Conservation (phyloP, 805 yeast species). For the Pichia scutulata region DNA sequence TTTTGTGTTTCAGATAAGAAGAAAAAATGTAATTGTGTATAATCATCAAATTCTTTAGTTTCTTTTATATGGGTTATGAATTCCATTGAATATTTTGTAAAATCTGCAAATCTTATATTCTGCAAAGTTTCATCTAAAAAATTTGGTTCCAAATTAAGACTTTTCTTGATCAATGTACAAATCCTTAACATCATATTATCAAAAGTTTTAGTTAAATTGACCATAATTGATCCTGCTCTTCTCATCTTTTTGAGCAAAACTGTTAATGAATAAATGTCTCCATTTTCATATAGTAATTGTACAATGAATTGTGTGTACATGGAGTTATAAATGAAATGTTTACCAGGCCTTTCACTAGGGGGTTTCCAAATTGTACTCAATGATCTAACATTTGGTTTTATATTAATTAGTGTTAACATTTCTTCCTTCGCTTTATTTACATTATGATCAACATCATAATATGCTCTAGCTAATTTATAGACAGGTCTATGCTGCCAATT, state of each 20-base stretch:
- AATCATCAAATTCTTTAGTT: conserved; percentile 28
- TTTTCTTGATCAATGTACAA: conserved; percentile 43
- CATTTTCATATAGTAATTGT: conserved; percentile 41
- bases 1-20: conserved; percentile 47
- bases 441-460: conserved; percentile 47
- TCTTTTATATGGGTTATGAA: conserved; percentile 25
- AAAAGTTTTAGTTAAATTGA: conserved; percentile 57
- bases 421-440: conserved; percentile 50
- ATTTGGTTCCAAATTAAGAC: conserved; percentile 34
- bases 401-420: conserved; percentile 53
- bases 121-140: conserved; percentile 48
- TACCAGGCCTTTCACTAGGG: conserved; percentile 85
- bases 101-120: conserved; percentile 36
- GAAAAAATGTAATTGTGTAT: conserved; percentile 33
- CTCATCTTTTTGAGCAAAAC: conserved; percentile 67
- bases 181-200: conserved; percentile 47
- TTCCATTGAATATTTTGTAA: conserved; percentile 32
- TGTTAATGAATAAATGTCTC: conserved; percentile 53
- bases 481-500: conserved; percentile 90
- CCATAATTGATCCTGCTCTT: conserved; percentile 69
- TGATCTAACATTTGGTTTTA: conserved; percentile 61
- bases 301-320: conserved; percentile 62
- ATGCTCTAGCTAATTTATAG: conserved; percentile 60
- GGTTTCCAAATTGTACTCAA: conserved; percentile 91
- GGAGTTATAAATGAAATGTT: conserved; percentile 72